Percentiles rank a stretch among this genome's conserved stretches.
Evolutionary conservation across 768 basidiomycete genomes (phyloP).

Genomic region (Porphyrellus cyaneotinctus): DNA sequence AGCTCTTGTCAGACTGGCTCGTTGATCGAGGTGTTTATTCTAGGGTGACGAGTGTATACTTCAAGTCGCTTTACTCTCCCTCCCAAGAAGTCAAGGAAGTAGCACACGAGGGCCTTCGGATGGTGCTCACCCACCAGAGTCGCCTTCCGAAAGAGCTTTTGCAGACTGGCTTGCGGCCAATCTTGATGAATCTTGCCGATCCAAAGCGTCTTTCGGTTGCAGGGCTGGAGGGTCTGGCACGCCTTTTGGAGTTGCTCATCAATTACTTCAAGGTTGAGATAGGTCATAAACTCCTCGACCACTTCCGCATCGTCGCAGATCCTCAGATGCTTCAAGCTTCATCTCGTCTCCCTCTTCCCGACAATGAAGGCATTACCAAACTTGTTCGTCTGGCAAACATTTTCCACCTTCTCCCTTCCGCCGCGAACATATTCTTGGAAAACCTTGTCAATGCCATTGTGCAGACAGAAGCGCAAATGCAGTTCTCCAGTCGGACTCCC

Average conservation of each 20-base stretch:
- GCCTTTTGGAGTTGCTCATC: conserved; percentile 88
- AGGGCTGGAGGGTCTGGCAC: conserved; percentile 89
- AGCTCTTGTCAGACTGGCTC: not conserved
- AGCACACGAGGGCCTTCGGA: conserved; percentile 87
- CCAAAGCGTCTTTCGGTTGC: conserved; percentile 90
- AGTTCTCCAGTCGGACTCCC: conserved; percentile 84
- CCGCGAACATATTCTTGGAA: conserved; percentile 89
- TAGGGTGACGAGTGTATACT: conserved; percentile 93
- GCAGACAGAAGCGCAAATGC: conserved; percentile 87
- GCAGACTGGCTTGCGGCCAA: conserved; percentile 92
- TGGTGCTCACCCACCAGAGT: conserved; percentile 84
- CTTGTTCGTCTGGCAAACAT: conserved; percentile 95
- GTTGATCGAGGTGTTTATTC: conserved; percentile 4
- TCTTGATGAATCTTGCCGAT: conserved; percentile 96
- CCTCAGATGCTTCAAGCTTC: conserved; percentile 79
- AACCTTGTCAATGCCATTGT: conserved; percentile 85
- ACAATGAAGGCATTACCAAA: conserved; percentile 89
- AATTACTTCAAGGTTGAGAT: conserved; percentile 99
- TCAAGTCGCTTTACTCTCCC: conserved; percentile 95
- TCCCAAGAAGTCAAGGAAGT: conserved; percentile 91
- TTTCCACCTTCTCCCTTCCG: conserved; percentile 91
- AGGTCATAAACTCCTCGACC: conserved; percentile 93
- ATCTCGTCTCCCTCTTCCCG: conserved; percentile 71
- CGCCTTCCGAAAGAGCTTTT: conserved; percentile 92
- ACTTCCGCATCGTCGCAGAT: conserved; percentile 90